Conservation (phyloP, 768 basidiomycete species). For the Strobilomyces echinocephalus region DNA sequence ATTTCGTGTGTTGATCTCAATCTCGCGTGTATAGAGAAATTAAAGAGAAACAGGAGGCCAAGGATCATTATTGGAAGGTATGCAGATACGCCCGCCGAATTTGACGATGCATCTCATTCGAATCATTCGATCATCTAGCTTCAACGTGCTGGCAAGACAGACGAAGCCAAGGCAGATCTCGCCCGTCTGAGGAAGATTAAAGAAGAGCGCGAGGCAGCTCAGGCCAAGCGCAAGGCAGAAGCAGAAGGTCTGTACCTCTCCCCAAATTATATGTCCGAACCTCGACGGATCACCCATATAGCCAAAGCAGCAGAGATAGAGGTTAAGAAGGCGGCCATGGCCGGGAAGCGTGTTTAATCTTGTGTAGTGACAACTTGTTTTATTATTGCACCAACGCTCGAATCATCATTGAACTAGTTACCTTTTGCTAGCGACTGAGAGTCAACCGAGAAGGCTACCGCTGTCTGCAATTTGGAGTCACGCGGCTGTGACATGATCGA, state of each 20-base stretch:
- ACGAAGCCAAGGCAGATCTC: conserved; percentile 85
- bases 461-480: too few relatives aligned
- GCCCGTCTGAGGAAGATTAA: conserved; percentile 81
- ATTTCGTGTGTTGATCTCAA: neutral
- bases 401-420: neutral
- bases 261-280: neutral
- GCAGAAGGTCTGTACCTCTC: conserved; percentile 57
- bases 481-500: too few relatives aligned
- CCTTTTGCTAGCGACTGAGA: neutral
- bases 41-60: conserved; percentile 88
- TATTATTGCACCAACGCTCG: neutral
- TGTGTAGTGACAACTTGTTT: conserved; percentile 11
- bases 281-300: conserved; percentile 21
- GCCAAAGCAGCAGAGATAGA: conserved; percentile 63
- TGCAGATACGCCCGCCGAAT: conserved; percentile 7
- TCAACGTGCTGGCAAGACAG: conserved; percentile 80
- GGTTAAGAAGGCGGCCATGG: conserved; percentile 44
- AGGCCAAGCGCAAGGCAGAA: conserved; percentile 85
- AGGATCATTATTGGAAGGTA: conserved; percentile 86
- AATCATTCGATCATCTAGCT: conserved; percentile 38
- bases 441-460: neutral
- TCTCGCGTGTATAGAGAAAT: conserved; percentile 55
- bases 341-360: conserved; percentile 36
- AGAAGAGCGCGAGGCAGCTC: conserved; percentile 83
- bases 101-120: neutral